Conservation (phyloP, 2,329 filamentous ascomycete species). For the Neonectria ditissima region DNA sequence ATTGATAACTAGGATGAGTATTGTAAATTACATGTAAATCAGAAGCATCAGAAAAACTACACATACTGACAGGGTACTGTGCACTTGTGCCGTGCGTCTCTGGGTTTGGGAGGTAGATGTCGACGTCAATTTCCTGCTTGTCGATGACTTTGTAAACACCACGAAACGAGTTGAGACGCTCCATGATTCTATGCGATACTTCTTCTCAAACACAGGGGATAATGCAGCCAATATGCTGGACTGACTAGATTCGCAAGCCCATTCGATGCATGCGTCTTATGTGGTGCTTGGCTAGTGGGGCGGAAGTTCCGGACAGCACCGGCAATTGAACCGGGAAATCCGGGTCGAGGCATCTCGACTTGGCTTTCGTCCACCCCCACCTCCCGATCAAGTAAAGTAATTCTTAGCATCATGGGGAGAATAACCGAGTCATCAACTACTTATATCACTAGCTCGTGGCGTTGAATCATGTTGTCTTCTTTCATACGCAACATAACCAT, state of each 20-base stretch:
- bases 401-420: neutral
- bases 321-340: neutral
- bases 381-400: neutral
- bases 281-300: neutral
- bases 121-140: slow-evolving; percentile 45
- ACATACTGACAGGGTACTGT: slow-evolving; percentile 19
- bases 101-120: slow-evolving; percentile 43
- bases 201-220: neutral
- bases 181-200: slow-evolving; percentile 22
- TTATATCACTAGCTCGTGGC: slow-evolving; percentile 2
- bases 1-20: slow-evolving; percentile 7
- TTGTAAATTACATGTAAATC: neutral
- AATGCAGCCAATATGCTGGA: neutral
- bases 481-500: neutral
- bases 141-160: slow-evolving; percentile 47
- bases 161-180: slow-evolving; percentile 28
- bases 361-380: neutral
- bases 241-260: neutral
- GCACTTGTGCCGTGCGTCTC: neutral
- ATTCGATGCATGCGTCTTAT: neutral
- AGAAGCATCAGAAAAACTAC: neutral
- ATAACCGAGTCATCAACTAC: neutral
- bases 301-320: neutral
- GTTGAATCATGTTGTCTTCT: neutral
- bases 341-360: neutral